Evolutionary conservation across 495 filamentous ascomycete species (phyloP).

Genomic region (Aspergillus diversus): DNA sequence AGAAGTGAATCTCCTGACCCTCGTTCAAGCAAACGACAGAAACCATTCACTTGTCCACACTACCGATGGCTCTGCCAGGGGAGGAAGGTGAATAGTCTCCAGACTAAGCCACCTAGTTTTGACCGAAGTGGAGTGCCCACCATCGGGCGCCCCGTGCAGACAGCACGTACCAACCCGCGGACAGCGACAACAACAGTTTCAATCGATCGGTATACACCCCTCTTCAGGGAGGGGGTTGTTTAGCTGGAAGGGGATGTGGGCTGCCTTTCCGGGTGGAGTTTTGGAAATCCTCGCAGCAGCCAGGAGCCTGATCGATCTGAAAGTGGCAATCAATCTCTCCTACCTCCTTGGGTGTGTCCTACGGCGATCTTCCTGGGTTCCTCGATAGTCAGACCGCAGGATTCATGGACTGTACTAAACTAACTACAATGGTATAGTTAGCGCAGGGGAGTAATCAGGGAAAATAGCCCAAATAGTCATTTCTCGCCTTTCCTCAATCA

Average conservation of each 20-base stretch:
- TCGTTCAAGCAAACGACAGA: background rate
- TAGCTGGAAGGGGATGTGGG: conserved; percentile 5
- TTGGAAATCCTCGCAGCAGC: background rate
- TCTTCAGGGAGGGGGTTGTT: background rate
- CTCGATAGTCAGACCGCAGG: conserved; percentile 17
- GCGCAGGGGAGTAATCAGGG: conserved; percentile 1
- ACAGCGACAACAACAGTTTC: background rate
- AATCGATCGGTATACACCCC: background rate
- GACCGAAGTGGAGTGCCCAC: conserved; percentile 1
- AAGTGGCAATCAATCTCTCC: conserved; percentile 7
- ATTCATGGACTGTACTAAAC: conserved; percentile 12
- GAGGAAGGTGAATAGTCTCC: conserved; percentile 13
- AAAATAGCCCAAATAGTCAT: background rate
- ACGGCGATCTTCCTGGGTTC: conserved; percentile 10
- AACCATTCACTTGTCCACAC: background rate
- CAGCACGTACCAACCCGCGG: conserved; percentile 12
- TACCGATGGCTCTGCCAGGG: background rate
- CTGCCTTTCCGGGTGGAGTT: conserved; percentile 11
- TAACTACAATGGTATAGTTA: conserved; percentile 15
- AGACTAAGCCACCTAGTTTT: conserved; percentile 1
- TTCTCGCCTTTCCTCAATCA: background rate
- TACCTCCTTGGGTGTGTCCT: conserved; percentile 3
- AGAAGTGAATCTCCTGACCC: background rate
- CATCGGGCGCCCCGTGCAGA: conserved; percentile 12
- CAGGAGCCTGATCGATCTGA: conserved; percentile 15